These are phyloP conservation scores for Cucurbita ficifolia DNA, from an alignment of 306 rosid genomes.

Conservation along the genomic window DNA sequence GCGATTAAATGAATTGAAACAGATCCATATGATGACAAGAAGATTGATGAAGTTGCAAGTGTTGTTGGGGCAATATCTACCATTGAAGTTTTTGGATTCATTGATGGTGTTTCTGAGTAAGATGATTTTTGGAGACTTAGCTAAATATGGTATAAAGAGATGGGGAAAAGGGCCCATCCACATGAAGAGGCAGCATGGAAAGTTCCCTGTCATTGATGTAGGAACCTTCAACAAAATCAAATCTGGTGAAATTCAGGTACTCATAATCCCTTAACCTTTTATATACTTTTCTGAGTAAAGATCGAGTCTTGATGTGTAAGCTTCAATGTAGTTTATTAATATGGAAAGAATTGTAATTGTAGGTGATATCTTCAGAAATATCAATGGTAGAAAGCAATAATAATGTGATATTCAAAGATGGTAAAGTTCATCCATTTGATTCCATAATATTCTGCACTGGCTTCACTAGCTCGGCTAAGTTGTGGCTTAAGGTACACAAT, in stretches of 20 bases:
- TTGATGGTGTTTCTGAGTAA: slow-evolving; percentile 35
- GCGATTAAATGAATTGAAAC: neutral
- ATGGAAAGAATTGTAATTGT: neutral
- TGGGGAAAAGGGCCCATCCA: slow-evolving; percentile 55
- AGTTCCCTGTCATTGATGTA: slow-evolving; percentile 37
- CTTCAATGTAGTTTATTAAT: too few relatives aligned
- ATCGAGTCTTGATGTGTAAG: too few relatives aligned
- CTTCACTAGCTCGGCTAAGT: slow-evolving; percentile 45
- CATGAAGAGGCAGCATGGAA: slow-evolving; percentile 41
- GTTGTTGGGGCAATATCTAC: slow-evolving; percentile 24
- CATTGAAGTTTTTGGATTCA: slow-evolving; percentile 27
- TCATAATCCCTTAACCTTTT: too few relatives aligned
- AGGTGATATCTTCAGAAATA: slow-evolving; percentile 42
- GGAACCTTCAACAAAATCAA: slow-evolving; percentile 41
- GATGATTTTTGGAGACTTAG: slow-evolving; percentile 32
- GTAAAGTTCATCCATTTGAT: slow-evolving; percentile 31
- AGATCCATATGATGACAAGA: slow-evolving; percentile 52
- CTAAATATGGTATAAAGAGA: slow-evolving; percentile 31
- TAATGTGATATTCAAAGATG: slow-evolving; percentile 28
- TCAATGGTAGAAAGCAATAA: slow-evolving; percentile 19
- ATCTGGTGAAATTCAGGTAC: slow-evolving; percentile 44
- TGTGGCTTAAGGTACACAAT: slow-evolving; percentile 51
- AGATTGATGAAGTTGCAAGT: slow-evolving; percentile 23
- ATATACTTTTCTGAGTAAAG: too few relatives aligned
- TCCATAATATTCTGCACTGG: slow-evolving; percentile 63